Conservation (phyloP, 371 early-diverging fungal species). For the Phascolomyces articulosus region DNA sequence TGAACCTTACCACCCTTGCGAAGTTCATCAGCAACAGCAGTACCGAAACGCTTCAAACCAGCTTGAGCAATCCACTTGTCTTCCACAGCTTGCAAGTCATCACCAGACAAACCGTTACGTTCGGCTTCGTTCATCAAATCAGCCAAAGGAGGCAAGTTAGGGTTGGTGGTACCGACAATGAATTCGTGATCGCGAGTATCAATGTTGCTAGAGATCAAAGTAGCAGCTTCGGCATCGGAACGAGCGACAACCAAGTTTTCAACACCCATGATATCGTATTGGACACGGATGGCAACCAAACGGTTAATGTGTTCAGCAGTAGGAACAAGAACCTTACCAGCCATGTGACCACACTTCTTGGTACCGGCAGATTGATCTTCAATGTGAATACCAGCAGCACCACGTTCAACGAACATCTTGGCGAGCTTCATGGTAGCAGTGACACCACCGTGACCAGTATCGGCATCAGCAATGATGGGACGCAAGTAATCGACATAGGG, state of each 20-base stretch:
- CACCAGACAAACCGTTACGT: slow-evolving; percentile 72
- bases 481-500: slow-evolving; percentile 90
- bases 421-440: slow-evolving; percentile 87
- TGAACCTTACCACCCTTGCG: slow-evolving; percentile 50
- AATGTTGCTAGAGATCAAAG: slow-evolving; percentile 94
- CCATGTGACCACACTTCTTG: slow-evolving; percentile 99
- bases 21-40: slow-evolving; percentile 84
- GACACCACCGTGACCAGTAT: slow-evolving; percentile 94
- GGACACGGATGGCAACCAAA: slow-evolving; percentile 93
- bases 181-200: slow-evolving; percentile 97
- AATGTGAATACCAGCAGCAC: slow-evolving; percentile 85
- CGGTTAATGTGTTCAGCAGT: slow-evolving; percentile 98
- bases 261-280: slow-evolving; percentile 98
- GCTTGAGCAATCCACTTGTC: slow-evolving; percentile 89
- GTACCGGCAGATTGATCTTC: slow-evolving; percentile 97
- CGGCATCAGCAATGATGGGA: slow-evolving; percentile 98
- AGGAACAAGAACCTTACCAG: slow-evolving; percentile 98
- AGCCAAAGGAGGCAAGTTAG: slow-evolving; percentile 72
- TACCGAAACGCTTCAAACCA: slow-evolving; percentile 80
- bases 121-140: slow-evolving; percentile 84
- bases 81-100: slow-evolving; percentile 84
- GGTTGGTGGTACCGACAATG: slow-evolving; percentile 91
- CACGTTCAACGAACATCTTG: slow-evolving; percentile 89
- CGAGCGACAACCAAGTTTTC: slow-evolving; percentile 95
- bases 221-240: slow-evolving; percentile 98